Percentiles rank a stretch among this genome's conserved stretches.
Evolutionary conservation across 495 filamentous ascomycete species (phyloP).

Genomic region (Penicillium samsonianum): DNA sequence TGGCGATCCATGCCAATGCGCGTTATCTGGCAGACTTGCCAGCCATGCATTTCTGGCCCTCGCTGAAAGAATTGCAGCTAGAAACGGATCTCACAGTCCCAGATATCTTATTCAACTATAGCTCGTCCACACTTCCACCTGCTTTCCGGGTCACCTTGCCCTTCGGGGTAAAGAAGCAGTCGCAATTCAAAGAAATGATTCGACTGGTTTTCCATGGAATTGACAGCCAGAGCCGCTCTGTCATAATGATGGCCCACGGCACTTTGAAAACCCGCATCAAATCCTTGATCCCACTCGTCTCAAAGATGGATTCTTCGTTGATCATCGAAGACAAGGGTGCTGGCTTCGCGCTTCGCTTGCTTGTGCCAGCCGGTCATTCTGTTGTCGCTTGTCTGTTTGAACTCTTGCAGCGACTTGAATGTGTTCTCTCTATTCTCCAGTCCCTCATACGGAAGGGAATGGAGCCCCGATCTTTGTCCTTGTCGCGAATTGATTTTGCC

Average conservation of each 20-base stretch:
- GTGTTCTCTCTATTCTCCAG: slow-evolving; percentile 43
- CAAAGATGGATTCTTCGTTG: slow-evolving; percentile 34
- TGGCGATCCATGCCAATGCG: slow-evolving; percentile 47
- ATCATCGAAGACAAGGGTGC: slow-evolving; percentile 37
- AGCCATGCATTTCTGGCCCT: slow-evolving; percentile 33
- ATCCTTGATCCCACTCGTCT: slow-evolving; percentile 27
- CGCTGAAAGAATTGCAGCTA: slow-evolving; percentile 38
- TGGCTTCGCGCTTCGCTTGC: slow-evolving; percentile 45
- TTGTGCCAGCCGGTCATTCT: slow-evolving; percentile 39
- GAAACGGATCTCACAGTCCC: slow-evolving; percentile 34
- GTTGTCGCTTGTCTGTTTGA: slow-evolving; percentile 41
- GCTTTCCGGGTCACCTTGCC: slow-evolving; percentile 37
- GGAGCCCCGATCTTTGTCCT: slow-evolving; percentile 34
- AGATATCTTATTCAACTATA: slow-evolving; percentile 41
- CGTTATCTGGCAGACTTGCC: slow-evolving; percentile 39
- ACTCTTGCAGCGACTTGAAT: slow-evolving; percentile 44
- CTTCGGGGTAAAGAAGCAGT: slow-evolving; percentile 27
- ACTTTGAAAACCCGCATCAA: slow-evolving; percentile 31
- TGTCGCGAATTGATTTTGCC: slow-evolving; percentile 39
- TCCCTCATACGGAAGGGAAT: slow-evolving; percentile 40
- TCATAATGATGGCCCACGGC: slow-evolving; percentile 45
- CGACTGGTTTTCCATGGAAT: slow-evolving; percentile 45
- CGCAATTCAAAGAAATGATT: slow-evolving; percentile 39
- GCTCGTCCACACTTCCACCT: slow-evolving; percentile 32
- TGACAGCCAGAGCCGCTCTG: slow-evolving; percentile 35